Evolutionary conservation across 2,329 filamentous ascomycete species (phyloP).

Genomic region (Nigrospora osmanthi): DNA sequence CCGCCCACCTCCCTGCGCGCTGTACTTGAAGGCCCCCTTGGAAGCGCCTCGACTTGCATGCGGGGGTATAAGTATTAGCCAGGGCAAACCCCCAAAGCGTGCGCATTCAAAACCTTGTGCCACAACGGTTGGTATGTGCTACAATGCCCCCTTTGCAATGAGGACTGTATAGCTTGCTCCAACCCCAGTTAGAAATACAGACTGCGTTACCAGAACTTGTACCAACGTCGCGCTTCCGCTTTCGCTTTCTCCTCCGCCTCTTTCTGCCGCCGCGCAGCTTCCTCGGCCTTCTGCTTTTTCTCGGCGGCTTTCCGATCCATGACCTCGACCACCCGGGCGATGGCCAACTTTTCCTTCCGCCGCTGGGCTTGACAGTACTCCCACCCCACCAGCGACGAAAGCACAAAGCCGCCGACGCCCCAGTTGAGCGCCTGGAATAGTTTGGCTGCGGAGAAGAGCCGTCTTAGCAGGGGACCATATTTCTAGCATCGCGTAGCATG

Average conservation of each 20-base stretch:
- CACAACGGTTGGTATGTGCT: too few relatives aligned
- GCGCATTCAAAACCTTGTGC: too few relatives aligned
- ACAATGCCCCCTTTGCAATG: too few relatives aligned
- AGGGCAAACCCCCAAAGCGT: too few relatives aligned
- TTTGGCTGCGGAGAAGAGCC: slow-evolving; percentile 31
- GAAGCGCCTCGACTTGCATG: too few relatives aligned
- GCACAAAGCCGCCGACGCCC: slow-evolving; percentile 71
- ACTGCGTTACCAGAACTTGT: slow-evolving; percentile 44
- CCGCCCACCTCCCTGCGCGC: too few relatives aligned
- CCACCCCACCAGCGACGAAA: slow-evolving; percentile 64
- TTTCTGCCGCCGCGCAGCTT: slow-evolving; percentile 31
- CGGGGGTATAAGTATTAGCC: too few relatives aligned
- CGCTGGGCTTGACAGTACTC: slow-evolving; percentile 77
- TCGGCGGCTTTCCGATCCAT: slow-evolving; percentile 66
- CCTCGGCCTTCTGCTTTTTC: slow-evolving; percentile 34
- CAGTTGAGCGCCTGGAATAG: slow-evolving; percentile 69
- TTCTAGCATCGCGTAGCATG: too few relatives aligned
- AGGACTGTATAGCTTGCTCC: too few relatives aligned
- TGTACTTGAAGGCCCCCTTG: too few relatives aligned
- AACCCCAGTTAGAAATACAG: too few relatives aligned
- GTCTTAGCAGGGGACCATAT: too few relatives aligned
- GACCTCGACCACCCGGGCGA: slow-evolving; percentile 79
- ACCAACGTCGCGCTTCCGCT: slow-evolving; percentile 36
- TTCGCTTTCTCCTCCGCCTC: slow-evolving; percentile 33
- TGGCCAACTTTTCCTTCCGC: slow-evolving; percentile 67